These are phyloP conservation scores for Neoboletus subvelutipes DNA, from an alignment of 768 basidiomycete species.

Conservation along the genomic window DNA sequence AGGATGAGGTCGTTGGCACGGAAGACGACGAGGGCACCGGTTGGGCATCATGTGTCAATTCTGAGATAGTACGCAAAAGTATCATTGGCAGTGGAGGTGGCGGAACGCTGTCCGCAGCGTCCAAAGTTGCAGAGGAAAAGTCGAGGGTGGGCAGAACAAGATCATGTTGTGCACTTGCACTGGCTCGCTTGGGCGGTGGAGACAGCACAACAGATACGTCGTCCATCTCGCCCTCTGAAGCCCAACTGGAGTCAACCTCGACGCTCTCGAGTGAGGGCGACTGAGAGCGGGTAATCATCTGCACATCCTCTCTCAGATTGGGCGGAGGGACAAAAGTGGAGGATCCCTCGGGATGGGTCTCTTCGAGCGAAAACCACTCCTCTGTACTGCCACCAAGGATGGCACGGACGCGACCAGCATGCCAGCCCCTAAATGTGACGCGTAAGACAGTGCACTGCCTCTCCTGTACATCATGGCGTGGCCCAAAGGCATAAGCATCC, in stretches of 20 bases:
- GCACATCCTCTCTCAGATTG: constrained; percentile 3
- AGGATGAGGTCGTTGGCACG: background rate
- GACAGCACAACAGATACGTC: constrained; percentile 6
- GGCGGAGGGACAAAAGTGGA: constrained; percentile 1
- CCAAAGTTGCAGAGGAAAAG: constrained; percentile 52
- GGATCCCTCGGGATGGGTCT: constrained; percentile 33
- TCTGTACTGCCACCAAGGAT: constrained; percentile 70
- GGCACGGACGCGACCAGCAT: constrained; percentile 57
- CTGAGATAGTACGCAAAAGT: constrained; percentile 25
- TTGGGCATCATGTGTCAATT: constrained; percentile 17
- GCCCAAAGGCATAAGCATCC: constrained; percentile 60
- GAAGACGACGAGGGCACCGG: background rate
- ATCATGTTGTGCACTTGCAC: constrained; percentile 59
- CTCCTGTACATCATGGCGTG: constrained; percentile 29
- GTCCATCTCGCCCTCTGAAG: constrained; percentile 10
- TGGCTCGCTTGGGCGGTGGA: constrained; percentile 16
- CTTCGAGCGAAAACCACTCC: constrained; percentile 77
- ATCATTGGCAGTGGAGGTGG: constrained; percentile 16
- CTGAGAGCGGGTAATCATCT: background rate
- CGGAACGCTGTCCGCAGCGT: constrained; percentile 1
- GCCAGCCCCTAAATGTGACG: constrained; percentile 76
- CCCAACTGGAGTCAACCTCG: constrained; percentile 6
- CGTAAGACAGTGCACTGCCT: constrained; percentile 66
- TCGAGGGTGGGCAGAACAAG: constrained; percentile 79
- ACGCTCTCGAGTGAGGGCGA: constrained; percentile 3